Evolutionary conservation across 2,329 filamentous ascomycete species (phyloP), one percentile per base, ranked within the genome.

Genomic region (Plectosphaerella cucumerina): DNA sequence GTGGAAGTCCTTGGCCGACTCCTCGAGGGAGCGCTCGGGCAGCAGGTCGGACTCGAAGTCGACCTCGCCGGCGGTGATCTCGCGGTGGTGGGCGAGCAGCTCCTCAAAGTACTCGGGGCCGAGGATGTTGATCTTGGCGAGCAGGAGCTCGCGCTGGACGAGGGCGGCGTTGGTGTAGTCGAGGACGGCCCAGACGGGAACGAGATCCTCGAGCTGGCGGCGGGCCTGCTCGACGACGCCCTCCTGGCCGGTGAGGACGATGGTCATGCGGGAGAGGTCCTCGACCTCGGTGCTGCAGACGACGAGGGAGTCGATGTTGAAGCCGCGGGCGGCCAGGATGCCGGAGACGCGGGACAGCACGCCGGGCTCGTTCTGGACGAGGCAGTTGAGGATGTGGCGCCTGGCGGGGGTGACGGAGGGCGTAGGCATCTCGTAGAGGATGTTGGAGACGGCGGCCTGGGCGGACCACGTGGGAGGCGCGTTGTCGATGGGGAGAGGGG

Each of bases 51-150:
- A 57, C 51, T 89, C 85, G 33, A 69, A 58, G 6, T 57, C 62
- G 31, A 64, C 58, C 15, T 74, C 72, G 44, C 68, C 69, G 17
- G 75, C 70, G 22, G 78, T 78, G 50, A 97, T 96, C 74, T 97
- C 94, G 53, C 92, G 86, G 73, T 99, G 94, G 71, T 99, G 94
- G 50, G 90, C 87, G 59, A 97, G 84, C 51, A 99, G 81, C 74
- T 99, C 94, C 74, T 97, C 93, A 62, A 97, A 99, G 74, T 96
- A 97, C 76, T 99, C 94, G 6, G 94, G 94, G 1, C 94, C 94
- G 35, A 99, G 81, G 55, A 96, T 96, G 70, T 93, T 96, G 72
- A 99, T 83, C 78, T 99, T 99, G 62, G 94, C 93, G 35, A 99
- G 84, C 9, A 99, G 81, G 26, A 99, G 80, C 72, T 99, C 94